Percentiles rank a stretch among this genome's conserved stretches.
These are phyloP conservation scores for Petunia hybrid DNA, from an alignment of 305 asterid genomes.

Conservation along the genomic window DNA sequence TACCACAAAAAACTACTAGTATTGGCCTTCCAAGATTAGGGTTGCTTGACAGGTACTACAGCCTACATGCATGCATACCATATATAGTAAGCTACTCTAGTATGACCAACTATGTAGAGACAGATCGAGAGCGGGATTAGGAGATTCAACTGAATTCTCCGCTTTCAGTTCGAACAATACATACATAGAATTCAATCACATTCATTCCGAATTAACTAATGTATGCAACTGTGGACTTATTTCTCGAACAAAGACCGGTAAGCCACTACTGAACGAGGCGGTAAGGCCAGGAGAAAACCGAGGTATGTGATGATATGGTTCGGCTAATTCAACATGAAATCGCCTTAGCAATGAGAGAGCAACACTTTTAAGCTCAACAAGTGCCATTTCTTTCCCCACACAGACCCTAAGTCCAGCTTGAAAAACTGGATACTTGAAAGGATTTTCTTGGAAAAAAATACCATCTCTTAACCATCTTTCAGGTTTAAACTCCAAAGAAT, in stretches of 20 bases:
- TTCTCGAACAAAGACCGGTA: conserved; percentile 47
- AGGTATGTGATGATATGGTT: conserved; percentile 37
- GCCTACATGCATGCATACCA: not conserved
- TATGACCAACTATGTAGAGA: no score
- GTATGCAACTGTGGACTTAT: conserved; percentile 23
- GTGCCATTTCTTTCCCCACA: conserved; percentile 80
- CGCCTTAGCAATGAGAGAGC: conserved; percentile 54
- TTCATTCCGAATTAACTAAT: not conserved
- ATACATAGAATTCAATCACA: not conserved
- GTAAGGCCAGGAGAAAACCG: conserved; percentile 81
- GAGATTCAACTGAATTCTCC: not conserved
- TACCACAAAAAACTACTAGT: not conserved
- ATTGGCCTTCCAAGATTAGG: conserved; percentile 1
- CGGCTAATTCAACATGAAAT: conserved; percentile 53
- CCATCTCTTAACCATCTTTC: conserved; percentile 79
- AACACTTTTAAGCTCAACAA: conserved; percentile 66
- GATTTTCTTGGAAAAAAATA: conserved; percentile 56
- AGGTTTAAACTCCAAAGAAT: conserved; percentile 73
- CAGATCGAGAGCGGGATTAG: not conserved
- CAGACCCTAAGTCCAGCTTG: conserved; percentile 84
- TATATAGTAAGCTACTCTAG: conserved; percentile 4
- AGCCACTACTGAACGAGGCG: conserved; percentile 67
- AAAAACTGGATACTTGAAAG: conserved; percentile 71
- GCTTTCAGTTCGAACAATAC: not conserved
- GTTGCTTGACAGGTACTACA: not conserved